Evolutionary conservation across 2,329 filamentous ascomycete species (phyloP).

Genomic region (Phoma sp.): DNA sequence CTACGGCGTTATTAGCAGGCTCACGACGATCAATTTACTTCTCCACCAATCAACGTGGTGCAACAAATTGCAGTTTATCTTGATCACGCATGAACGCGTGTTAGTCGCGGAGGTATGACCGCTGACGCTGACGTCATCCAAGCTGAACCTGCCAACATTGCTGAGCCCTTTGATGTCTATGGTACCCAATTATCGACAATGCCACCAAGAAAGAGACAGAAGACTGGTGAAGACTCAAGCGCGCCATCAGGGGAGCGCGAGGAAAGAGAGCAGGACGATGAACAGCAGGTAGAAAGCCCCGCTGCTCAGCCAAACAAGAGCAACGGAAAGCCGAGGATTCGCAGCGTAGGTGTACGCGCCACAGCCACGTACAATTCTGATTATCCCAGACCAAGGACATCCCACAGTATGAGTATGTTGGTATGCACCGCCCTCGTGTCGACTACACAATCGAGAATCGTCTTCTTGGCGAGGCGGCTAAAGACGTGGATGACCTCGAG

Average conservation of each 20-base stretch:
- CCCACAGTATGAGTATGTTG: slow-evolving; percentile 9
- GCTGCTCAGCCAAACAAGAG: not conserved
- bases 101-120: not conserved
- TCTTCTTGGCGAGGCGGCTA: not conserved
- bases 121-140: slow-evolving; percentile 3
- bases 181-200: not conserved
- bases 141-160: not conserved
- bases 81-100: not conserved
- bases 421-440: slow-evolving; percentile 11
- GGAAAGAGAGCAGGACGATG: not conserved
- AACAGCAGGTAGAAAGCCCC: not conserved
- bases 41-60: not conserved
- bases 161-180: too few species aligned
- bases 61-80: not conserved
- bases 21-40: not conserved
- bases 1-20: slow-evolving; percentile 15
- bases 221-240: not conserved
- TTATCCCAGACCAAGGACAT: not conserved
- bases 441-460: slow-evolving; percentile 9
- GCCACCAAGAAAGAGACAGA: slow-evolving; percentile 5
- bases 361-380: not conserved
- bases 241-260: slow-evolving; percentile 1
- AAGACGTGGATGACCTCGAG: slow-evolving; percentile 9
- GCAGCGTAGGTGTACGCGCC: not conserved
- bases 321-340: not conserved